A percentile compares a stretch with the other conserved stretches of the same genome.
phyloP scores from a whole-genome alignment of 2,329 filamentous ascomycete genomes.

The Pyrenophora graminea region DNA sequence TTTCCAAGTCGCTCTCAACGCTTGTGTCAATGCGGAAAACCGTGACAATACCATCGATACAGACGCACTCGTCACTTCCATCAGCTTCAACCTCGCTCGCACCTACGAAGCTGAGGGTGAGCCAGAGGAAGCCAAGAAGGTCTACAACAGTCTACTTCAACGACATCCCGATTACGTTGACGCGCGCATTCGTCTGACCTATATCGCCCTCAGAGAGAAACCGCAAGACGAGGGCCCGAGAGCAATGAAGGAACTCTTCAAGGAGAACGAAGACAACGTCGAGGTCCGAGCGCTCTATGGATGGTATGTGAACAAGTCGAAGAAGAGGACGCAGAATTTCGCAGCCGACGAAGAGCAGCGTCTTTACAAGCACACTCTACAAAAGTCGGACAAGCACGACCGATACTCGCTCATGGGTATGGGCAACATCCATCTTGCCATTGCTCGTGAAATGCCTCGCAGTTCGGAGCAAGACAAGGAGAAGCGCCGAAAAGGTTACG shows the following conservation, averaged over 20 bases:
- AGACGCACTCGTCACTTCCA: conserved; percentile 90
- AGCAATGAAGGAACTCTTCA: conserved; percentile 81
- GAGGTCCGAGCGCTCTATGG: conserved; percentile 93
- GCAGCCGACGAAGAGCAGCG: conserved; percentile 89
- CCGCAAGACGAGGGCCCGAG: conserved; percentile 86
- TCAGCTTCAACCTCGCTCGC: conserved; percentile 93
- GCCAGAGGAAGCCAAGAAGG: conserved; percentile 79
- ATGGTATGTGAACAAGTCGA: conserved; percentile 90
- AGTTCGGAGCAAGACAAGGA: conserved; percentile 89
- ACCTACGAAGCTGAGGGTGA: conserved; percentile 88
- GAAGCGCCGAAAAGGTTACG: conserved; percentile 83
- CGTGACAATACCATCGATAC: conserved; percentile 78
- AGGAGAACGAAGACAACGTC: conserved; percentile 80
- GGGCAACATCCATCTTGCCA: conserved; percentile 89
- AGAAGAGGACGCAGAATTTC: conserved; percentile 79
- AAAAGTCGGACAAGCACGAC: conserved; percentile 90
- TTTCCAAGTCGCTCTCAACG: conserved; percentile 89
- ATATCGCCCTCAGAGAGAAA: conserved; percentile 80
- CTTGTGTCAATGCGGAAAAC: conserved; percentile 80
- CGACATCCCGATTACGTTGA: conserved; percentile 93
- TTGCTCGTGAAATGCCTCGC: conserved; percentile 91
- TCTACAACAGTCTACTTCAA: conserved; percentile 83
- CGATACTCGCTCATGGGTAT: conserved; percentile 95
- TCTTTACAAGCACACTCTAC: conserved; percentile 94
- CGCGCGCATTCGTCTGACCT: conserved; percentile 83